phyloP scores from a whole-genome alignment of 495 filamentous ascomycete species.

The Penicillium silybi region DNA sequence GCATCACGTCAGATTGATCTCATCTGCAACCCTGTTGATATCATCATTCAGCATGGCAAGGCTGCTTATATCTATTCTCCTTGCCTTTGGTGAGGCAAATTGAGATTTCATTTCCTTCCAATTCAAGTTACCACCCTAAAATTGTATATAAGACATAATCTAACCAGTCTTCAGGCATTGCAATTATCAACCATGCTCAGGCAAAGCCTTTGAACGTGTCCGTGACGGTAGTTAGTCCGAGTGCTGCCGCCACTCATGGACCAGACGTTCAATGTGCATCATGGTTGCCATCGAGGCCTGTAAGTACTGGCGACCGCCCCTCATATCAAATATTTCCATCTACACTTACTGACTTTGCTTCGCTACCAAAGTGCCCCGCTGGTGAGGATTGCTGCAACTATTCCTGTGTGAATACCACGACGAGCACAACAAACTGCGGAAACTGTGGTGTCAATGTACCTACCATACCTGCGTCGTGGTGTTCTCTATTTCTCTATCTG shows the following conservation, averaged over 20 bases:
- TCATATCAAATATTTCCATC: too few species aligned
- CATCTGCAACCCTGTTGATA: conserved; percentile 1
- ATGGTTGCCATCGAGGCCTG: conserved; percentile 15
- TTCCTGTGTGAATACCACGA: conserved; percentile 9
- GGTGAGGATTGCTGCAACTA: conserved; percentile 17
- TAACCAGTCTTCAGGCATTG: background rate
- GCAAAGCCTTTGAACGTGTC: conserved; percentile 7
- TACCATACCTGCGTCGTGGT: too few species aligned
- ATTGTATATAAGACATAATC: background rate
- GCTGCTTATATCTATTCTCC: background rate
- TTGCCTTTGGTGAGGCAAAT: conserved; percentile 3
- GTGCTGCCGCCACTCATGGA: background rate
- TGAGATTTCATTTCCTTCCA: background rate
- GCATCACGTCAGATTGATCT: background rate
- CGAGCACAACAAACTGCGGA: conserved; percentile 13
- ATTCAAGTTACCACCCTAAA: background rate
- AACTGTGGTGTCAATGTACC: conserved; percentile 3
- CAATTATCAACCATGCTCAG: background rate
- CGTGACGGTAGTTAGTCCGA: conserved; percentile 3
- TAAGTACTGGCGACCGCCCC: background rate
- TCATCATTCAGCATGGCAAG: conserved; percentile 7
- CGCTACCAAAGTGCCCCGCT: conserved; percentile 6
- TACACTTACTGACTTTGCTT: background rate
- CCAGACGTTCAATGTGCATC: conserved; percentile 1
- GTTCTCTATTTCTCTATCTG: background rate